Evolutionary conservation across 1,284 basidiomycete species (phyloP), one percentile per base, ranked within the genome.

Genomic region (Chalciporus piperatoides): DNA sequence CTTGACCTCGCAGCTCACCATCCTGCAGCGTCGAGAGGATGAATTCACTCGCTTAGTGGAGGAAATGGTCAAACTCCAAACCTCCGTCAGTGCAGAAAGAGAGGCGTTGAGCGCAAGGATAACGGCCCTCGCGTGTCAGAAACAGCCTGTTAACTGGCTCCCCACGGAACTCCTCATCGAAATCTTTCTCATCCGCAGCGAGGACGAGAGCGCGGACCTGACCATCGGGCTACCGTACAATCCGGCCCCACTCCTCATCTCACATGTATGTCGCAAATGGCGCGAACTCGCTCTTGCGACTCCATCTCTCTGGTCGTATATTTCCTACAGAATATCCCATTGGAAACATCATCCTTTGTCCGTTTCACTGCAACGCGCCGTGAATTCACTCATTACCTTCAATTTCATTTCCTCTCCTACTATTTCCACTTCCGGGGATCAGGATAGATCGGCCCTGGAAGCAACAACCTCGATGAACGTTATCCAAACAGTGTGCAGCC

Each of bases 251-350:
- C 56, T 77, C 24, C 45, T 58, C 24, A 50, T 79, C 45, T 76
- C 75, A 0, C 77, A 78, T 49, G 74, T 78, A 24, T 79, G 69
- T 56, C 68, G 62, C 47, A 66, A 62, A 50, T 80, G 77, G 75
- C 70, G 78, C 19, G 59, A 58, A 15, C 64, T 78, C 27, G 67
- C 71, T 8, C 61, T 79, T 17, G 51, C 58, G n/a, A 71, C 69
- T 4, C 65, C 75, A 1, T 37, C 56, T 17, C 67, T 80, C 11
- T 80, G 77, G 77, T 65, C 72, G 3, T 68, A 62, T 36, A 63
- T 79, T 38, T 60, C 58, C 32, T 69, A 59, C 57, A 61, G 56
- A 40, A 64, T 60, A 33, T 53, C 56, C 6, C 55, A 56, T 10
- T 68, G 63, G 63, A 63, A 55, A 15, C 45, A 53, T 15, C 49